A percentile compares a stretch with the other conserved stretches of the same genome.
phyloP scores from a whole-genome alignment of 345 rosid genomes.

The Trapa incisa region DNA sequence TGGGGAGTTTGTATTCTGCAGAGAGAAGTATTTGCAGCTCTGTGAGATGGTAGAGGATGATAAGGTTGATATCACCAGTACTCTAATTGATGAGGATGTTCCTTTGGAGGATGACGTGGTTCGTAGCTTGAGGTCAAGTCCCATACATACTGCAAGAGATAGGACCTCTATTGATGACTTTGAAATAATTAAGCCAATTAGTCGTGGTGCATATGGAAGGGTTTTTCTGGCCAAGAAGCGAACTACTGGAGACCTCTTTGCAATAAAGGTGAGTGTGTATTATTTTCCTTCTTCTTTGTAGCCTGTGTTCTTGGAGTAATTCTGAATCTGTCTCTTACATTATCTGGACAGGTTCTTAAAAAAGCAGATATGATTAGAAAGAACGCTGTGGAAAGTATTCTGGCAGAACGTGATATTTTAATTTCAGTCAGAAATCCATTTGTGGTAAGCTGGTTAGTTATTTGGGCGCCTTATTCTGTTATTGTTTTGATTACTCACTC shows the following conservation, averaged over 20 bases:
- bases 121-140: constrained; percentile 92
- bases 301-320: background rate
- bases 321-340: background rate
- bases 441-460: constrained; percentile 83
- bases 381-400: constrained; percentile 98
- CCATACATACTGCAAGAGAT: constrained; percentile 72
- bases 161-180: constrained; percentile 97
- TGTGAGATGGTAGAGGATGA: constrained; percentile 89
- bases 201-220: constrained; percentile 99
- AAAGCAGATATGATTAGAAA: constrained; percentile 99
- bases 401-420: constrained; percentile 99
- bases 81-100: constrained; percentile 88
- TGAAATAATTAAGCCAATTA: constrained; percentile 96
- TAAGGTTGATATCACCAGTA: constrained; percentile 71
- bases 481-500: constrained; percentile 17
- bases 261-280: constrained; percentile 60
- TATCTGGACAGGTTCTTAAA: constrained; percentile 61
- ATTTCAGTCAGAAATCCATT: constrained; percentile 98
- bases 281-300: background rate
- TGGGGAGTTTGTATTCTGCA: constrained; percentile 18
- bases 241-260: constrained; percentile 97
- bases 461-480: constrained; percentile 14
- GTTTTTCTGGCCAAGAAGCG: constrained; percentile 96
- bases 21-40: constrained; percentile 96
- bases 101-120: constrained; percentile 96